These are phyloP conservation scores for Parathielavia hyrcaniae DNA, from an alignment of 495 filamentous ascomycete genomes.

Conservation along the genomic window DNA sequence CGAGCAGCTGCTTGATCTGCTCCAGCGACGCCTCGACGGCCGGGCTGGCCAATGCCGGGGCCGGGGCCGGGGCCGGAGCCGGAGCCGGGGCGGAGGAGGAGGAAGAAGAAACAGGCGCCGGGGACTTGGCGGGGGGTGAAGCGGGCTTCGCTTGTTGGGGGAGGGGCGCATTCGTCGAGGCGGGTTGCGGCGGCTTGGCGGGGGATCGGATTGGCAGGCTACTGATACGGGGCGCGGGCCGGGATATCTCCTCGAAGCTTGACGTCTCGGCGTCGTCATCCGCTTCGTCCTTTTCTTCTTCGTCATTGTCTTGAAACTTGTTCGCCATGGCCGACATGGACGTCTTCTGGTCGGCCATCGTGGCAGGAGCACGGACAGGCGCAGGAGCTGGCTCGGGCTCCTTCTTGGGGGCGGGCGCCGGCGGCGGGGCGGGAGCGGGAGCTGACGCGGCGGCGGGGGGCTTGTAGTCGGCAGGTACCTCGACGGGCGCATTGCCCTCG, in stretches of 20 bases:
- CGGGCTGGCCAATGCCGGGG: not conserved
- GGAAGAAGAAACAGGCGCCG: constrained; percentile 23
- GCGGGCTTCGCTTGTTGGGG: constrained; percentile 31
- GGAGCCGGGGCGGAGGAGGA: constrained; percentile 19
- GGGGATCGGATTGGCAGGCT: constrained; percentile 23
- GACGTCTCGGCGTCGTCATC: constrained; percentile 61
- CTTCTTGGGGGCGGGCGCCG: constrained; percentile 46
- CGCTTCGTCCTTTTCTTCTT: constrained; percentile 46
- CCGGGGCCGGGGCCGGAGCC: constrained; percentile 5
- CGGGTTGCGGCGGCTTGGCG: constrained; percentile 26
- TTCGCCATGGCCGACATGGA: constrained; percentile 77
- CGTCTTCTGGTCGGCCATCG: constrained; percentile 72
- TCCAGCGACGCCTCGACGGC: constrained; percentile 44
- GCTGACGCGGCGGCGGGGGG: constrained; percentile 46
- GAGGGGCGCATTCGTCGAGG: constrained; percentile 27
- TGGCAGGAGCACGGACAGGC: constrained; percentile 52
- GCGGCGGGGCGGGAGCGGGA: constrained; percentile 44
- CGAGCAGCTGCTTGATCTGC: constrained; percentile 60
- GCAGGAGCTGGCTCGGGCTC: constrained; percentile 47
- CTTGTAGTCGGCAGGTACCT: constrained; percentile 65
- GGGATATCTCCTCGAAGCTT: constrained; percentile 77
- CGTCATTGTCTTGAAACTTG: constrained; percentile 75
- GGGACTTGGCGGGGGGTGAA: constrained; percentile 34
- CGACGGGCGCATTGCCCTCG: constrained; percentile 69
- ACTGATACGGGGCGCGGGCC: constrained; percentile 41